phyloP scores from a whole-genome alignment of 2,329 filamentous ascomycete genomes.

The Colletotrichum sojae region DNA sequence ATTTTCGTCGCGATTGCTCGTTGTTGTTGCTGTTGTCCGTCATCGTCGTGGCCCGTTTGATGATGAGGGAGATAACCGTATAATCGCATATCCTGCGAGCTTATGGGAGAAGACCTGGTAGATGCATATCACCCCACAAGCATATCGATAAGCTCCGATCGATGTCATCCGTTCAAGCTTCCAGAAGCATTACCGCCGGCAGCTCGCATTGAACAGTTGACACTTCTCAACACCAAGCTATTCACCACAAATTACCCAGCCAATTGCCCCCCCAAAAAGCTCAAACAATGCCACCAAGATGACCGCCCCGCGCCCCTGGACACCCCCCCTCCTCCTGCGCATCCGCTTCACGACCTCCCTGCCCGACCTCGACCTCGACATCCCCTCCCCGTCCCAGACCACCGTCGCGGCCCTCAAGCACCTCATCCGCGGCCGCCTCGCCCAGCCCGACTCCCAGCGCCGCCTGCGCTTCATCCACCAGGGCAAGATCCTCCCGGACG shows the following conservation, averaged over 20 bases:
- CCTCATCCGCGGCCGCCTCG: slow-evolving; percentile 81
- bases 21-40: too few relatives aligned
- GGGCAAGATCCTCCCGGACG: slow-evolving; percentile 87
- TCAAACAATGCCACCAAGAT: slow-evolving; percentile 26
- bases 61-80: neutral
- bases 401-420: slow-evolving; percentile 86
- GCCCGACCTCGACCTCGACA: slow-evolving; percentile 85
- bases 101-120: neutral
- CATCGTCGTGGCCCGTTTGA: too few relatives aligned
- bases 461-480: slow-evolving; percentile 91
- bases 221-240: neutral
- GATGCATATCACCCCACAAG: neutral
- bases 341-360: slow-evolving; percentile 92
- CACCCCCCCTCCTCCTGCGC: slow-evolving; percentile 77
- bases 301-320: slow-evolving; percentile 38
- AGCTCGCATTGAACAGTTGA: neutral
- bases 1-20: too few relatives aligned
- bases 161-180: neutral
- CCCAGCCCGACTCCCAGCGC: slow-evolving; percentile 71
- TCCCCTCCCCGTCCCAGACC: slow-evolving; percentile 76
- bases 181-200: neutral
- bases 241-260: neutral
- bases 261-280: neutral
- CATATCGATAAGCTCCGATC: neutral
- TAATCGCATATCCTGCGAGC: neutral